phyloP scores from a whole-genome alignment of 2,329 filamentous ascomycete species.

The Hawksworthiomyces lignivorus region DNA sequence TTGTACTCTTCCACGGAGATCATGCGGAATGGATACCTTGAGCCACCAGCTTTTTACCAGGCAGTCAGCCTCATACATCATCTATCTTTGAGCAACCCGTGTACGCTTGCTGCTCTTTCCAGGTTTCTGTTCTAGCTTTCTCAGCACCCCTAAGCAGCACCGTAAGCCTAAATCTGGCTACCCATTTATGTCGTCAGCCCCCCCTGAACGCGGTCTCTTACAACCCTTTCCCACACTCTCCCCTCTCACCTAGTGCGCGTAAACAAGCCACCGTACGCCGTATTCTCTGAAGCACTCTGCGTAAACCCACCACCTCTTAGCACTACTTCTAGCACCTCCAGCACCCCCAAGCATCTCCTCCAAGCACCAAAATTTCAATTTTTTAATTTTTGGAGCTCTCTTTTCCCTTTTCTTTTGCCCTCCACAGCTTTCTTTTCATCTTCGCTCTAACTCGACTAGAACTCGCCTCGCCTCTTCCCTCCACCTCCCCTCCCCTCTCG shows the following conservation, averaged over 20 bases:
- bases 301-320: not conserved
- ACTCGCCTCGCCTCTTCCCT: constrained; percentile 2
- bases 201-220: too few relatives aligned
- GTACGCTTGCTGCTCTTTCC: too few relatives aligned
- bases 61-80: constrained; percentile 4
- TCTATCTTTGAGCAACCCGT: too few relatives aligned
- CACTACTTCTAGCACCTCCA: too few relatives aligned
- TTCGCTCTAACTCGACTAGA: constrained; percentile 2
- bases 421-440: constrained; percentile 7
- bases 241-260: too few relatives aligned
- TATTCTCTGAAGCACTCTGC: too few relatives aligned
- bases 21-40: not conserved
- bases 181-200: too few relatives aligned
- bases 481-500: constrained; percentile 4
- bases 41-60: not conserved
- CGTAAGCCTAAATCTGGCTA: too few relatives aligned
- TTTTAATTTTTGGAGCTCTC: constrained; percentile 1
- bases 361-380: too few relatives aligned
- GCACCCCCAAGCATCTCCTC: too few relatives aligned
- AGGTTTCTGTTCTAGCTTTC: not conserved
- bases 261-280: too few relatives aligned
- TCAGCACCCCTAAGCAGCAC: too few relatives aligned
- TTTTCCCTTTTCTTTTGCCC: constrained; percentile 5
- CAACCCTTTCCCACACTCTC: not conserved
- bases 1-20: not conserved